Evolutionary conservation across 768 basidiomycete species (phyloP).

Genomic region (Candolleomyces eurysporus): DNA sequence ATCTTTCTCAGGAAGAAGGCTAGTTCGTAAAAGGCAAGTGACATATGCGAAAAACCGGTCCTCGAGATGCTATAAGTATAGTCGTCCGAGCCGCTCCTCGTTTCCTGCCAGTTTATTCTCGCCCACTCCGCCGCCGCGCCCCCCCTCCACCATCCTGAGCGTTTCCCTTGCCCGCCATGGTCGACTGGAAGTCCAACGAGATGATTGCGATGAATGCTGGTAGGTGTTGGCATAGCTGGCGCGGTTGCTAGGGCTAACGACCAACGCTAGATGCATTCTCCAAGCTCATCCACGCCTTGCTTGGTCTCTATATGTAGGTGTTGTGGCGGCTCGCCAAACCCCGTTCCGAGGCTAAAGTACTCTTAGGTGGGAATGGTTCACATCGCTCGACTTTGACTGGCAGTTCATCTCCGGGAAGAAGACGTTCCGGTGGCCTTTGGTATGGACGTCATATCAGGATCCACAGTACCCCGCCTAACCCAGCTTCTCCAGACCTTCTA

Average conservation of each 20-base stretch:
- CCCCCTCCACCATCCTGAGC: not conserved
- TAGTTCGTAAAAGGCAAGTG: not conserved
- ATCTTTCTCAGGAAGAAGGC: conserved; percentile 8
- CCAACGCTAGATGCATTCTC: conserved; percentile 38
- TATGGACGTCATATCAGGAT: conserved; percentile 18
- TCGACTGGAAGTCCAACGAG: conserved; percentile 51
- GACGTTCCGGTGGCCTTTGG: conserved; percentile 67
- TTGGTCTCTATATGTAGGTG: conserved; percentile 59
- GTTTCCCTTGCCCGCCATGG: conserved; percentile 36
- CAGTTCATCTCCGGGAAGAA: conserved; percentile 54
- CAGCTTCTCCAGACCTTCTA: conserved; percentile 52
- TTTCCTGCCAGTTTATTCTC: not conserved
- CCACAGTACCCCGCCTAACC: not conserved
- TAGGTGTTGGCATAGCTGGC: conserved; percentile 21
- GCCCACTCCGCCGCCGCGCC: conserved; percentile 3
- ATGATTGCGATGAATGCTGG: conserved; percentile 49
- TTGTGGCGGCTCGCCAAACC: not conserved
- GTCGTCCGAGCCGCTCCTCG: not conserved
- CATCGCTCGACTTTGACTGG: conserved; percentile 65
- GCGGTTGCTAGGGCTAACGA: not conserved
- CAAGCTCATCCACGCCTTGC: conserved; percentile 57
- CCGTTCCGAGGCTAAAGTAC: conserved; percentile 3
- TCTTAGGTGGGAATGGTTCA: conserved; percentile 65
- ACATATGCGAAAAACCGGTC: conserved; percentile 3
- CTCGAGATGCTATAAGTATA: conserved; percentile 4